Conservation (phyloP, 31 red algal genomes). For the Porphyra umbilicalis region DNA sequence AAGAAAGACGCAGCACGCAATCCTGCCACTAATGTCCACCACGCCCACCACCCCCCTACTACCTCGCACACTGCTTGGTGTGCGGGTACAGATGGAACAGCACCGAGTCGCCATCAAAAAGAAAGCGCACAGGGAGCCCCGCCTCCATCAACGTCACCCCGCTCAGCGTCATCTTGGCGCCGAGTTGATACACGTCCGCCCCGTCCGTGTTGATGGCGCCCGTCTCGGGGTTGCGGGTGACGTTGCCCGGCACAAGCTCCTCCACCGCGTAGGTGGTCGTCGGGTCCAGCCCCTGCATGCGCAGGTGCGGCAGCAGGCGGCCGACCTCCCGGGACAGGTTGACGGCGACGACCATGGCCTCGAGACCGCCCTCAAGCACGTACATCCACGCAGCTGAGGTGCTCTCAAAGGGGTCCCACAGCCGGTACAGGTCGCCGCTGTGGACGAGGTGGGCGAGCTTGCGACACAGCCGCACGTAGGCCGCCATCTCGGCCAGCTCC, state of each 20-base stretch:
- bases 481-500: slow-evolving; percentile 56
- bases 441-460: slow-evolving; percentile 49
- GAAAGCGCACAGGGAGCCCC: slow-evolving; percentile 79
- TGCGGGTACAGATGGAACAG: slow-evolving; percentile 11
- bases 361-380: slow-evolving; percentile 46
- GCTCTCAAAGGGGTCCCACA: slow-evolving; percentile 83
- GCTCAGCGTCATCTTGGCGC: slow-evolving; percentile 24
- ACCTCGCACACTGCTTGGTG: too few species aligned
- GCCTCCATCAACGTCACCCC: slow-evolving; percentile 56
- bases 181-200: slow-evolving; percentile 81
- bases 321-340: slow-evolving; percentile 74
- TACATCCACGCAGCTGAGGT: slow-evolving; percentile 92
- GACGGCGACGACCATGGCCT: slow-evolving; percentile 71
- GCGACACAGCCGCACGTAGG: slow-evolving; percentile 66
- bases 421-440: slow-evolving; percentile 72
- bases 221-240: slow-evolving; percentile 74
- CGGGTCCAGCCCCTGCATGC: slow-evolving; percentile 43
- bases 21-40: too few species aligned
- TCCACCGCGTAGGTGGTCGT: slow-evolving; percentile 47
- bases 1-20: too few species aligned
- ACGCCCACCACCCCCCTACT: too few species aligned
- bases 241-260: slow-evolving; percentile 68
- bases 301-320: slow-evolving; percentile 65
- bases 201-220: slow-evolving; percentile 67
- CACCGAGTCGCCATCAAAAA: slow-evolving; percentile 85